Conservation (phyloP, 371 early-diverging fungal species). For the Gilbertella persicaria region DNA sequence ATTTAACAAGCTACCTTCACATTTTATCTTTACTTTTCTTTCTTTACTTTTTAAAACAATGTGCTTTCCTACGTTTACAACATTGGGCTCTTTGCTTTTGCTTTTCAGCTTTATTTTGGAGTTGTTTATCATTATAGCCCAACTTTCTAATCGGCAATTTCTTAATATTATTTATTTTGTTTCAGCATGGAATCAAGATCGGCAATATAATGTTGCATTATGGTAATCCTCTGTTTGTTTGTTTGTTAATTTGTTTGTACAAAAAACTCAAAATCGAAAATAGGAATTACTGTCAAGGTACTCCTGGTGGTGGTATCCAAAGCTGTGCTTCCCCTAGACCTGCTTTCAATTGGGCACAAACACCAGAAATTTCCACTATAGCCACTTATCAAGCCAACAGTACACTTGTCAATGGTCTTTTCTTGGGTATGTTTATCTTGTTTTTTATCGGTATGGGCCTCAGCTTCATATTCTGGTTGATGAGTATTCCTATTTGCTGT, state of each 20-base stretch:
- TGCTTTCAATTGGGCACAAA: conserved; percentile 43
- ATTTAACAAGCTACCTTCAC: not conserved
- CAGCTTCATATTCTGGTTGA: conserved; percentile 38
- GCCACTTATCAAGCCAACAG: conserved; percentile 17
- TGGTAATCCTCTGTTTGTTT: conserved; percentile 29
- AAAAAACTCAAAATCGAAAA: no score
- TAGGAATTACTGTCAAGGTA: conserved; percentile 35
- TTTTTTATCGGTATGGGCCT: conserved; percentile 34
- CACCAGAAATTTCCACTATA: conserved; percentile 28
- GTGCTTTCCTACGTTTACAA: conserved; percentile 18
- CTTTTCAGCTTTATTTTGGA: conserved; percentile 38
- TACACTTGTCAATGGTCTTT: conserved; percentile 15
- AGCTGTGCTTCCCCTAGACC: conserved; percentile 19
- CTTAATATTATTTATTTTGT: conserved; percentile 28
- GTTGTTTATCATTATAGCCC: conserved; percentile 41
- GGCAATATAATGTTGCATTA: conserved; percentile 25
- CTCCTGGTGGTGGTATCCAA: conserved; percentile 7
- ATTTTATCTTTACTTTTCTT: not conserved
- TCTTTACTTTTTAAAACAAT: conserved; percentile 6
- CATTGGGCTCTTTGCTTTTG: conserved; percentile 33
- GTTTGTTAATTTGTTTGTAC: not conserved
- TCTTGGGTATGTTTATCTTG: conserved; percentile 38
- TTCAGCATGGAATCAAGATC: conserved; percentile 20
- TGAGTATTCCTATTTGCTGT: conserved; percentile 35
- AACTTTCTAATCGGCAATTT: conserved; percentile 29